phyloP scores from a whole-genome alignment of 768 basidiomycete species.

The Hypholoma fasciculare region DNA sequence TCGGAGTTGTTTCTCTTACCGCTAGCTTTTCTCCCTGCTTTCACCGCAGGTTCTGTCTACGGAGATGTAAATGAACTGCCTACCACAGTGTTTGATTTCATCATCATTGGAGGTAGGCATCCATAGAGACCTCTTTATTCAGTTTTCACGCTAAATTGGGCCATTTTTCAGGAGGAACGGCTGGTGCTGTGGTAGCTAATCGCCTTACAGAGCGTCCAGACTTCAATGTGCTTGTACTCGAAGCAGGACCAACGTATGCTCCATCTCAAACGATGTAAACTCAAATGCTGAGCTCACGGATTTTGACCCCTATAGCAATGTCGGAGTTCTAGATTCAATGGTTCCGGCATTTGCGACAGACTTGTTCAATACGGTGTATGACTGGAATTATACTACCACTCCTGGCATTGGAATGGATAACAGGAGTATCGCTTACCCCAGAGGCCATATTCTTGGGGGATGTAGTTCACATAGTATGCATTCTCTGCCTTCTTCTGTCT shows the following conservation, averaged over 20 bases:
- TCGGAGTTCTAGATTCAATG: conserved; percentile 16
- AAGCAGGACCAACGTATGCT: conserved; percentile 11
- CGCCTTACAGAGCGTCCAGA: conserved; percentile 6
- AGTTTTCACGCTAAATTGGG: background rate
- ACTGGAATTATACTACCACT: conserved; percentile 29
- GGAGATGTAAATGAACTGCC: background rate
- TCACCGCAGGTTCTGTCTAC: background rate
- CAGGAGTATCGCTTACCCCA: conserved; percentile 27
- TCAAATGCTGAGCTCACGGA: background rate
- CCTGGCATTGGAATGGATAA: conserved; percentile 26
- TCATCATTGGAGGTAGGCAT: conserved; percentile 3
- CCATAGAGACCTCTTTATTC: background rate
- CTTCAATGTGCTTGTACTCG: conserved; percentile 9
- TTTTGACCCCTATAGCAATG: conserved; percentile 10
- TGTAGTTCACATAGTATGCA: conserved; percentile 17
- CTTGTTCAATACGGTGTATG: conserved; percentile 6
- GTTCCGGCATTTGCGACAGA: conserved; percentile 14
- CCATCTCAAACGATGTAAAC: background rate
- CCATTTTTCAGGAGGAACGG: conserved; percentile 1
- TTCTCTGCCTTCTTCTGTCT: background rate
- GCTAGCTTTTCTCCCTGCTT: background rate
- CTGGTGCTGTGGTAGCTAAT: conserved; percentile 7
- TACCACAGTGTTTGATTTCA: conserved; percentile 1
- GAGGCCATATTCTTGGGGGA: conserved; percentile 35
- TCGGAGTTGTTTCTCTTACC: background rate